Evolutionary conservation across 352 stramenopile species (phyloP), one percentile per base, ranked within the genome.

Genomic region (Pythium phragmiticola): DNA sequence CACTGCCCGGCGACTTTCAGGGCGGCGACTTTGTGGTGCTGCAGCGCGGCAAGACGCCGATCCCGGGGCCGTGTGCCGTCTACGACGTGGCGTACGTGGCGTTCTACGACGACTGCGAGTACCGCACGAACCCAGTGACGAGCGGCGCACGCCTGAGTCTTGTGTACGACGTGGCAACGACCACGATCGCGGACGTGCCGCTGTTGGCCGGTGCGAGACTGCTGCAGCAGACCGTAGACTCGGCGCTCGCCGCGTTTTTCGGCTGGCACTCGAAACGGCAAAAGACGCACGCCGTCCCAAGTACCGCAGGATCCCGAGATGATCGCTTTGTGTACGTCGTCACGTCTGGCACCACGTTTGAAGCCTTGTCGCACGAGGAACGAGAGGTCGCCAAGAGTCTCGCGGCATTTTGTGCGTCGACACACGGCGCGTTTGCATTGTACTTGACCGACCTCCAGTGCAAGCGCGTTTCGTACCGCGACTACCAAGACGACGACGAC

Each of bases 51-150:
- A 43, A 26, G 50, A 19, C 19, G 34, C 14, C 30, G n/a, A 26
- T 57, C 3, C 30, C 50, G 3, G 30, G 50, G 28, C 50, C 11
- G 33, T 41, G 49, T 34, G 16, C 16, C n/a, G 52, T 48, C 16
- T 58, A 58, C 52, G 52, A 58, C 4, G n/a, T 58, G 34, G 36
- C 34, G 34, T 58, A 58, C 34, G 34, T 48, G 21, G 57, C 30
- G 34, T 37, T 64, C 17, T 55, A 42, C 30, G 12, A 39, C 2
- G 46, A 23, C 52, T 23, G 8, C n/a, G 37, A 17, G 19, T 48
- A 23, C 21, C 5, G 21, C 34, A 12, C 52, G 3, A 48, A 48
- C 4, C 36, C 52, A 8, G 37, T 58, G 52, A 60, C 36, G 26
- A 50, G 39, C 14, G 53, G 39, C 11, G 13, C 21, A 3, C 37